These are phyloP conservation scores for Alternaria sp. DNA, from an alignment of 2,329 filamentous ascomycete species.

Conservation along the genomic window DNA sequence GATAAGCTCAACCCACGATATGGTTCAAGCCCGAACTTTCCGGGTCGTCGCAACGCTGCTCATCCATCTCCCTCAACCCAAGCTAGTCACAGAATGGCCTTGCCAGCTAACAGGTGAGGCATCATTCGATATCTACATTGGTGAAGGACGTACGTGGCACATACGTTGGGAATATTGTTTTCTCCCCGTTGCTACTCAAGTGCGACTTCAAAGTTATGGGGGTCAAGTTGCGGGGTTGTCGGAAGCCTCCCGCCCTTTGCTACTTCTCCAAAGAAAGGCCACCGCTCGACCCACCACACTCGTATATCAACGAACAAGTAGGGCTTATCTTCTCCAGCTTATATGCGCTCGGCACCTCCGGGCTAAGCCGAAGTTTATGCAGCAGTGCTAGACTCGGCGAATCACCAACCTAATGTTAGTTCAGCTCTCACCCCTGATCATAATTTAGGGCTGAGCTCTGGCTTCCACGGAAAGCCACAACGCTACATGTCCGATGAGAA, in stretches of 20 bases:
- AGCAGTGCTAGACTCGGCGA: constrained; percentile 21
- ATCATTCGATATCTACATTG: not conserved
- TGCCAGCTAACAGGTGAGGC: not conserved
- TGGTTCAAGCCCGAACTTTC: not conserved
- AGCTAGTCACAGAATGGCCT: not conserved
- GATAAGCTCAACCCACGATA: constrained; percentile 1
- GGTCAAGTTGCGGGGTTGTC: constrained; percentile 6
- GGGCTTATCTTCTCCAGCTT: constrained; percentile 19
- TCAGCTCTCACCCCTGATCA: constrained; percentile 26
- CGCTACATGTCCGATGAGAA: constrained; percentile 6
- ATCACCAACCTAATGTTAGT: constrained; percentile 27
- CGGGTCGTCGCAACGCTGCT: not conserved
- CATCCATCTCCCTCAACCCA: not conserved
- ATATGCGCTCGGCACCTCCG: constrained; percentile 15
- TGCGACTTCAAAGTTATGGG: not conserved
- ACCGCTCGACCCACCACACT: constrained; percentile 13
- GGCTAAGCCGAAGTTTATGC: constrained; percentile 21
- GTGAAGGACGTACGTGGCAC: not conserved
- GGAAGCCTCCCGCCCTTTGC: constrained; percentile 8
- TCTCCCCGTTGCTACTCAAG: not conserved
- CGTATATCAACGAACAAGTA: constrained; percentile 2
- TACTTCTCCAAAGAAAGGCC: constrained; percentile 9
- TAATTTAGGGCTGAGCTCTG: constrained; percentile 23
- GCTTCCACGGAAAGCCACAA: constrained; percentile 7
- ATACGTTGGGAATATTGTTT: not conserved